These are phyloP conservation scores for Claviceps monticola DNA, from an alignment of 2,329 filamentous ascomycete species.

Conservation along the genomic window DNA sequence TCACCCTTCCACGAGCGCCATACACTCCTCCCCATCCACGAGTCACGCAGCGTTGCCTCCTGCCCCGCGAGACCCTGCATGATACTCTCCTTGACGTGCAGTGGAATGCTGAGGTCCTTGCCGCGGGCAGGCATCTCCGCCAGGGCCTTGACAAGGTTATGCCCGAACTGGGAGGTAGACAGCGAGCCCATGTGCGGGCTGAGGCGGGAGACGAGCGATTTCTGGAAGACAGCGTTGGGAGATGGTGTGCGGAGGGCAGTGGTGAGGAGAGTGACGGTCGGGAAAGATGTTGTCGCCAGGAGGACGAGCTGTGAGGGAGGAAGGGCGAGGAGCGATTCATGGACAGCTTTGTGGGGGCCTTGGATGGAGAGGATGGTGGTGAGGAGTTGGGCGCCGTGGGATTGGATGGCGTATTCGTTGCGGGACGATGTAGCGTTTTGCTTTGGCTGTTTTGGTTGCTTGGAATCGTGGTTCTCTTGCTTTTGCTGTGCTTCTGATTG, in stretches of 20 bases:
- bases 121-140: conserved; percentile 35
- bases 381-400: conserved; percentile 69
- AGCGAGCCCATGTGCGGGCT: conserved; percentile 31
- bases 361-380: conserved; percentile 66
- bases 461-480: conserved; percentile 2
- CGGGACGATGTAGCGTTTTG: conserved; percentile 16
- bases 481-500: conserved; percentile 17
- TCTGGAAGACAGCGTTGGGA: conserved; percentile 40
- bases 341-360: conserved; percentile 58
- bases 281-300: conserved; percentile 45
- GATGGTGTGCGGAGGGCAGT: conserved; percentile 35
- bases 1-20: conserved; percentile 47
- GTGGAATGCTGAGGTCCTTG: conserved; percentile 34
- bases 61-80: conserved; percentile 33
- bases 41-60: conserved; percentile 36
- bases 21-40: conserved; percentile 40
- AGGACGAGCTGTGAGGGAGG: conserved; percentile 40
- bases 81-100: conserved; percentile 43
- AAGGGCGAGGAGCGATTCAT: conserved; percentile 54
- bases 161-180: conserved; percentile 35
- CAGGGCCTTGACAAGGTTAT: conserved; percentile 36
- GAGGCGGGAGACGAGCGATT: conserved; percentile 35
- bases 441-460: conserved; percentile 24
- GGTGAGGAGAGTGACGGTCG: conserved; percentile 36
- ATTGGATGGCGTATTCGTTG: conserved; percentile 43